Evolutionary conservation across 352 stramenopile species (phyloP).

Genomic region (Globisporangium iwayamae): DNA sequence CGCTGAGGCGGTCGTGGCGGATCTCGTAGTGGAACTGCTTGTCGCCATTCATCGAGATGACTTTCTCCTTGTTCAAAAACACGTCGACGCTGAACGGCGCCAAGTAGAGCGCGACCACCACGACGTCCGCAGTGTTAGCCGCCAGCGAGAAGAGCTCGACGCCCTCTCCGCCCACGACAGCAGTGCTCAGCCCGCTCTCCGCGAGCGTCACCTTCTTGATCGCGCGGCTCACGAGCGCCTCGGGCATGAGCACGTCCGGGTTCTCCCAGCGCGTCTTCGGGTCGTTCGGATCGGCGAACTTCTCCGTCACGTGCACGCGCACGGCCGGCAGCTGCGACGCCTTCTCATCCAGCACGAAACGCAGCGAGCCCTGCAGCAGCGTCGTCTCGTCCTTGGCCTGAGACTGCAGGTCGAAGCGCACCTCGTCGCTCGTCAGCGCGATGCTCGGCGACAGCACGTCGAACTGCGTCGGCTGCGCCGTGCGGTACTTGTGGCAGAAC

Average conservation of each 20-base stretch:
- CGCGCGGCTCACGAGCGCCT: slow-evolving; percentile 29
- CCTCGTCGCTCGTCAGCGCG: slow-evolving; percentile 20
- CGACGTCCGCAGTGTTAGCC: slow-evolving; percentile 12
- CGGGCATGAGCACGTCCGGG: slow-evolving; percentile 35
- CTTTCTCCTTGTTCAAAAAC: slow-evolving; percentile 58
- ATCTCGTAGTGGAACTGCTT: slow-evolving; percentile 73
- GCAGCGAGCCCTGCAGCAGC: slow-evolving; percentile 38
- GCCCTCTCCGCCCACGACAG: slow-evolving; percentile 15
- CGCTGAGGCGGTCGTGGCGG: slow-evolving; percentile 65
- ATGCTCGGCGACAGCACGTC: slow-evolving; percentile 35
- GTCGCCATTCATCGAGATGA: slow-evolving; percentile 62
- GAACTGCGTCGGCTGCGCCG: slow-evolving; percentile 27
- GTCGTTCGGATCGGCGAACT: slow-evolving; percentile 46
- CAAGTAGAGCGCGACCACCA: slow-evolving; percentile 54
- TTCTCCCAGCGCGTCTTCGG: slow-evolving; percentile 59
- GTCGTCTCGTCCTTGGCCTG: slow-evolving; percentile 19
- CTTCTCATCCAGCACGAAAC: slow-evolving; percentile 45
- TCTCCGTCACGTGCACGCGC: slow-evolving; percentile 54
- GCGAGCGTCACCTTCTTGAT: slow-evolving; percentile 30
- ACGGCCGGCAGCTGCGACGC: slow-evolving; percentile 38
- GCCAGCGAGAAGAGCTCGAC: slow-evolving; percentile 36
- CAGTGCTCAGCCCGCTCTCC: slow-evolving; percentile 30
- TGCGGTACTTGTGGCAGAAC: slow-evolving; percentile 91
- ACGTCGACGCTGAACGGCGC: slow-evolving; percentile 62
- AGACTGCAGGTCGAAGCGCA: slow-evolving; percentile 42